phyloP scores from a whole-genome alignment of 345 rosid genomes.

The Salix dunnii region DNA sequence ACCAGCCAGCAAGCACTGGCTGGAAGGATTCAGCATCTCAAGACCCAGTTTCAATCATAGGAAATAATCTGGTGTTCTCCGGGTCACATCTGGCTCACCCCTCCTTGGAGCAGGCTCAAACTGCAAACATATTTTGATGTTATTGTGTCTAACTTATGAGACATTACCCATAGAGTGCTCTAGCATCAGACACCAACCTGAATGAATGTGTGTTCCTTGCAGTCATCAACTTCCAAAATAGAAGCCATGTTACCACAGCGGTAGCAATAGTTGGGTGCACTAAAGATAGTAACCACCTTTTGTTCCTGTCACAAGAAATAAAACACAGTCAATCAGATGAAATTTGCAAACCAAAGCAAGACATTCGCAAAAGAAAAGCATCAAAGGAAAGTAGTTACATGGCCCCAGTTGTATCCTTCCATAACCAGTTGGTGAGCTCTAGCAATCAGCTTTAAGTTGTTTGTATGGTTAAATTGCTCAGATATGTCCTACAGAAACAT shows the following conservation, averaged over 20 bases:
- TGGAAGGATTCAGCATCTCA: not conserved
- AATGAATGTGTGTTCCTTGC: conserved; percentile 89
- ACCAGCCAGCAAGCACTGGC: conserved; percentile 16
- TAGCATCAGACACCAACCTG: conserved; percentile 51
- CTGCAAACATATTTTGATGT: conserved; percentile 35
- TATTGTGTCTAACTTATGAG: too few relatives aligned
- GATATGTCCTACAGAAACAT: conserved; percentile 72
- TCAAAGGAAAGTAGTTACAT: conserved; percentile 45
- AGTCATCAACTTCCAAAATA: conserved; percentile 88
- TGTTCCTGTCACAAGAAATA: conserved; percentile 57
- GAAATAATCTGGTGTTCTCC: conserved; percentile 96
- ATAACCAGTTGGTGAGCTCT: conserved; percentile 95
- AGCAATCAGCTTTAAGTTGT: conserved; percentile 84
- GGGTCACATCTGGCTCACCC: conserved; percentile 94
- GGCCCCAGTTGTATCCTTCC: conserved; percentile 99
- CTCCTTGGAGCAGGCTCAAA: conserved; percentile 98
- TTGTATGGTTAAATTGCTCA: conserved; percentile 90
- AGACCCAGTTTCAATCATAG: conserved; percentile 18
- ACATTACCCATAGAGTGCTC: not conserved
- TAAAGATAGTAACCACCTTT: conserved; percentile 93
- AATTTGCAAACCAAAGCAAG: conserved; percentile 4
- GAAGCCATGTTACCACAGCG: conserved; percentile 99
- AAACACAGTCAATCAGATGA: not conserved
- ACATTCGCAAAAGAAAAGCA: not conserved
- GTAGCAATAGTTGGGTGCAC: conserved; percentile 94